Evolutionary conservation across 2,329 filamentous ascomycete species (phyloP).

Genomic region (Onygenales sp.): DNA sequence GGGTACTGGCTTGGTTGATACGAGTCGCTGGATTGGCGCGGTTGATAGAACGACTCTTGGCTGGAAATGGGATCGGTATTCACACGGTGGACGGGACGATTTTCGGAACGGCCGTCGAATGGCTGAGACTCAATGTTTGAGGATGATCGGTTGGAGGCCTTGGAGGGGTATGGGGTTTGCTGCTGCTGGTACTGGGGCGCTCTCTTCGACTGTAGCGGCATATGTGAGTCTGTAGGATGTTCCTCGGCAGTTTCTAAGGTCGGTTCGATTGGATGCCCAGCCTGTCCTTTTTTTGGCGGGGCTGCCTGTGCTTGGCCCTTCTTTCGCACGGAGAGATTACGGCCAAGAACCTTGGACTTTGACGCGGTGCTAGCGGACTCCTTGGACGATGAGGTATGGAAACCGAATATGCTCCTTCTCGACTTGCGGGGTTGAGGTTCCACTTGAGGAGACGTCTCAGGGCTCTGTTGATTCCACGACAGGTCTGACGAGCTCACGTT

Average conservation of each 20-base stretch:
- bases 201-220: constrained; percentile 10
- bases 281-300: constrained; percentile 2
- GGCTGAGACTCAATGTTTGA: constrained; percentile 10
- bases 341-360: constrained; percentile 12
- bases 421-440: constrained; percentile 12
- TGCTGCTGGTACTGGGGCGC: constrained; percentile 5
- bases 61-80: constrained; percentile 12
- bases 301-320: constrained; percentile 11
- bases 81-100: constrained; percentile 12
- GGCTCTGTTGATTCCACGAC: constrained; percentile 8
- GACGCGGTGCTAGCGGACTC: constrained; percentile 3
- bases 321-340: constrained; percentile 18
- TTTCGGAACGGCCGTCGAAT: constrained; percentile 10
- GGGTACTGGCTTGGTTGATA: constrained; percentile 13
- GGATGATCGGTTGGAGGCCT: constrained; percentile 11
- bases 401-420: constrained; percentile 16
- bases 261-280: constrained; percentile 6
- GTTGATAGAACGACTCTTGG: constrained; percentile 12
- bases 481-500: constrained; percentile 3
- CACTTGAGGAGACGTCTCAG: constrained; percentile 7
- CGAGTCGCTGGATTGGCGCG: constrained; percentile 12
- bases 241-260: constrained; percentile 7
- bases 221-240: constrained; percentile 2
- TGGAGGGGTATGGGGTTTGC: constrained; percentile 10
- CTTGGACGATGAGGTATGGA: constrained; percentile 13